Percentiles rank a stretch among this genome's conserved stretches.
Conservation (phyloP, 1,284 basidiomycete species). For the Fomes fomentarius region DNA sequence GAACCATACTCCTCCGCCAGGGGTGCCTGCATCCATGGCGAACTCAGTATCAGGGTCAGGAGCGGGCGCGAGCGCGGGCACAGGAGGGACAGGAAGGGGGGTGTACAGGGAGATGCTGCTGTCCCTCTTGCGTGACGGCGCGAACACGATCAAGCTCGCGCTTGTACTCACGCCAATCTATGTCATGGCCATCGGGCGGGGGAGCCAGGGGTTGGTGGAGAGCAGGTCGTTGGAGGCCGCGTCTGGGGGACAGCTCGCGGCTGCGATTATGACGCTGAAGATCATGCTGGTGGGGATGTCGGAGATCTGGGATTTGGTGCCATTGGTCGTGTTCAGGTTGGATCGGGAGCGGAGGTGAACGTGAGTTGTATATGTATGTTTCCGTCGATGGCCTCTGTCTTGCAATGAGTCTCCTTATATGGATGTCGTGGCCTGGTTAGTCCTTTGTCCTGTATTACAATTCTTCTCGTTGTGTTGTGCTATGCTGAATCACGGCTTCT, state of each 20-base stretch:
- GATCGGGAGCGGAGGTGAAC: conserved; percentile 7
- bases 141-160: conserved; percentile 21
- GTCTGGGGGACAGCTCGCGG: conserved; percentile 22
- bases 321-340: conserved; percentile 17
- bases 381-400: too few relatives aligned
- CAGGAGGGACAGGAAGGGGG: too few relatives aligned
- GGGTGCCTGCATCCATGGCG: neutral
- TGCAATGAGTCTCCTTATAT: too few relatives aligned
- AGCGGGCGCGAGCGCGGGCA: too few relatives aligned
- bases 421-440: too few relatives aligned
- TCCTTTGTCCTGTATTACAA: too few relatives aligned
- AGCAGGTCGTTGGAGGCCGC: conserved; percentile 18
- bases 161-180: conserved; percentile 19
- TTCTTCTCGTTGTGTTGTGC: too few relatives aligned
- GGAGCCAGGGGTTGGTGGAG: conserved; percentile 1
- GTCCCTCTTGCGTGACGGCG: conserved; percentile 22
- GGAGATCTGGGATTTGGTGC: conserved; percentile 23
- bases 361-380: too few relatives aligned
- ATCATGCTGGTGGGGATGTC: conserved; percentile 16
- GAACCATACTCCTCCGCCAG: conserved; percentile 3
- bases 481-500: too few relatives aligned
- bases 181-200: conserved; percentile 13
- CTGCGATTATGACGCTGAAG: conserved; percentile 20
- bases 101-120: neutral
- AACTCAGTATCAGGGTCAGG: too few relatives aligned